Conservation (phyloP, 164 flowering plant species). For the Stephania cephalantha region DNA sequence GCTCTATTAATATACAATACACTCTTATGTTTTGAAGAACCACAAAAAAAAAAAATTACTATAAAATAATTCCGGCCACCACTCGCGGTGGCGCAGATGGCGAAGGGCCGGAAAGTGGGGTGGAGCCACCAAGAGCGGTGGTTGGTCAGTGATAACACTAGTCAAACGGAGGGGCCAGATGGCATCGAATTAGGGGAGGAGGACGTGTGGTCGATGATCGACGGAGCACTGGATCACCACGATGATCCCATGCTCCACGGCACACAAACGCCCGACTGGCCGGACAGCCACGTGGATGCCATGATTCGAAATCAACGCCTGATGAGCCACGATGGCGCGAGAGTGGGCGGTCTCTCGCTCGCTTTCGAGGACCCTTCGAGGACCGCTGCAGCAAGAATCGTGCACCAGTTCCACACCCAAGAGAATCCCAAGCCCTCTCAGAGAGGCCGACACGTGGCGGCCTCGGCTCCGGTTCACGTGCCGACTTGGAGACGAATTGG, state of each 20-base stretch:
- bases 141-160: slow-evolving; percentile 4
- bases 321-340: slow-evolving; percentile 4
- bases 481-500: slow-evolving; percentile 76
- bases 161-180: slow-evolving; percentile 9
- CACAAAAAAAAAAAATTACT: too few relatives aligned
- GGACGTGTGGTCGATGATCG: slow-evolving; percentile 27
- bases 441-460: slow-evolving; percentile 40
- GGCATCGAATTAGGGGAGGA: slow-evolving; percentile 26
- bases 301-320: slow-evolving; percentile 2
- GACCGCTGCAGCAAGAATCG: slow-evolving; percentile 41
- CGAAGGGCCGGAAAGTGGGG: slow-evolving; percentile 21
- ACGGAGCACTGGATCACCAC: slow-evolving; percentile 6
- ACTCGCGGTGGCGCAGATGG: slow-evolving; percentile 16
- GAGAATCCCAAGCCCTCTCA: slow-evolving; percentile 17
- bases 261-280: not conserved
- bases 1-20: too few relatives aligned
- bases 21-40: not conserved
- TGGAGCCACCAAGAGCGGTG: slow-evolving; percentile 10
- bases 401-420: slow-evolving; percentile 44
- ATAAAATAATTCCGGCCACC: slow-evolving; percentile 1
- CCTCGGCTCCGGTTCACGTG: slow-evolving; percentile 85
- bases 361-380: slow-evolving; percentile 47
- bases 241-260: not conserved
- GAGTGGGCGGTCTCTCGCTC: slow-evolving; percentile 66
- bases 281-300: not conserved